Percentiles rank a stretch among this genome's conserved stretches.
Conservation (phyloP, 768 basidiomycete species). For the Podaxis carcinomalis region DNA sequence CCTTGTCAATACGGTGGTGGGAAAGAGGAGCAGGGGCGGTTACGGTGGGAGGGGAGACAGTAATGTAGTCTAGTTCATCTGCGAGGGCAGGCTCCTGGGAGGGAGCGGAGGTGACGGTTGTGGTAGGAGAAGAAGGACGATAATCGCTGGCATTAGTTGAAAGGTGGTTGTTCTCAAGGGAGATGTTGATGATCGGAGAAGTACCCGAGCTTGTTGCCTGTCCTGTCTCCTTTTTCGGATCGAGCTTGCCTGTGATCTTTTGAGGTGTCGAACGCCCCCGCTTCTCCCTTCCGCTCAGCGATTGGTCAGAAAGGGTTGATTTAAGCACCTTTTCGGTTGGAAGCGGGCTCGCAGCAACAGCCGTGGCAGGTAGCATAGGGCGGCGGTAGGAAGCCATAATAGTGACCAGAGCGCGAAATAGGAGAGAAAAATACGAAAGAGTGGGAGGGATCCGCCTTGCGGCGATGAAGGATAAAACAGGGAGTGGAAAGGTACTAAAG, state of each 20-base stretch:
- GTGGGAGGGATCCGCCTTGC: conserved; percentile 3
- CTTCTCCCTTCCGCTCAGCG: conserved; percentile 27
- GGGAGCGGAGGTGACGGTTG: conserved; percentile 21
- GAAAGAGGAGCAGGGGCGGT: conserved; percentile 32
- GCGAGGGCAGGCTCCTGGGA: conserved; percentile 45
- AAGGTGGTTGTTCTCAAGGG: conserved; percentile 26
- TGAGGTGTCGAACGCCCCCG: conserved; percentile 24
- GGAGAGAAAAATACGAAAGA: conserved; percentile 17
- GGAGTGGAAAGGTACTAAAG: conserved; percentile 15
- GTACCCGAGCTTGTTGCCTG: conserved; percentile 30
- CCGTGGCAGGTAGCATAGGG: conserved; percentile 27
- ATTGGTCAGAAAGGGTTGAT: conserved; percentile 48
- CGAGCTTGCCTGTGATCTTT: conserved; percentile 27
- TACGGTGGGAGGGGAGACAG: conserved; percentile 29
- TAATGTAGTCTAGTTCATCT: conserved; percentile 75
- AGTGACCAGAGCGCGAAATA: conserved; percentile 1
- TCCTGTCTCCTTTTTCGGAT: conserved; percentile 29
- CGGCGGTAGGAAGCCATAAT: conserved; percentile 25
- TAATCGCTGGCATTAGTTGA: conserved; percentile 6
- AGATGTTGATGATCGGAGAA: conserved; percentile 50
- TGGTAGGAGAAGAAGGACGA: conserved; percentile 20
- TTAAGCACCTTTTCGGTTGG: conserved; percentile 41
- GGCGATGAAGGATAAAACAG: conserved; percentile 7
- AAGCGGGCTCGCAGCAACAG: conserved; percentile 32
- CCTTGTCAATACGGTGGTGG: conserved; percentile 59